Evolutionary conservation across 371 early-diverging fungal genomes (phyloP).

Genomic region (Mucor racemosus): DNA sequence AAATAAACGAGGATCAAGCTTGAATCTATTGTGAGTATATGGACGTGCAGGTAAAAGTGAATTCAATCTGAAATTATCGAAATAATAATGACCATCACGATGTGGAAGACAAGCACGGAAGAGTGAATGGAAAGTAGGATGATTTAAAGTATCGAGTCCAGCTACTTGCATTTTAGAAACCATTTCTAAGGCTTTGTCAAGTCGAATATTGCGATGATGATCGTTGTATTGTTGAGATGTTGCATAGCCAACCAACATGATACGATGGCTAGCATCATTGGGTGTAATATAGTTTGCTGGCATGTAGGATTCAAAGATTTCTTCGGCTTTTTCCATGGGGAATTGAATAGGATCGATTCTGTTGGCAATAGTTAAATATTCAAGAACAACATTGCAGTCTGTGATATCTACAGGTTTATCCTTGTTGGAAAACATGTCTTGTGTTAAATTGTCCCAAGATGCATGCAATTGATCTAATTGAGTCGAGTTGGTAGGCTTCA

Average conservation of each 20-base stretch:
- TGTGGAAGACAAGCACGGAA: slow-evolving; percentile 52
- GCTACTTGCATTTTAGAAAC: slow-evolving; percentile 36
- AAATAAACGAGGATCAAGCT: slow-evolving; percentile 45
- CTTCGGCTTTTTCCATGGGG: slow-evolving; percentile 42
- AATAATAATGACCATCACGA: slow-evolving; percentile 31
- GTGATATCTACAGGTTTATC: slow-evolving; percentile 22
- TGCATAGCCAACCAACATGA: slow-evolving; percentile 43
- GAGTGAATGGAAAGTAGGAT: slow-evolving; percentile 37
- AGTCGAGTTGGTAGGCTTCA: slow-evolving; percentile 13
- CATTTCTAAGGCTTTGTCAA: slow-evolving; percentile 42
- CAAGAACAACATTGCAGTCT: slow-evolving; percentile 41
- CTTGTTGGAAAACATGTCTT: slow-evolving; percentile 12
- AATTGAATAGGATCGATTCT: slow-evolving; percentile 35
- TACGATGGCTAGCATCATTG: slow-evolving; percentile 32
- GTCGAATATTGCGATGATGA: slow-evolving; percentile 25
- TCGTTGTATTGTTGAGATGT: slow-evolving; percentile 33
- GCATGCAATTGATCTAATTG: slow-evolving; percentile 24
- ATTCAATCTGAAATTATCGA: slow-evolving; percentile 37
- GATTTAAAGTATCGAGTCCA: slow-evolving; percentile 28
- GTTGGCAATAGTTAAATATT: slow-evolving; percentile 41
- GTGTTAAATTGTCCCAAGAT: slow-evolving; percentile 32
- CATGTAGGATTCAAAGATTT: slow-evolving; percentile 40
- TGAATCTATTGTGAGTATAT: slow-evolving; percentile 1
- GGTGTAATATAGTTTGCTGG: slow-evolving; percentile 36
- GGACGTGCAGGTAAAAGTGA: slow-evolving; percentile 19